Evolutionary conservation across 176 grass and related monocot species (phyloP).

Genomic region (Carex parvula): DNA sequence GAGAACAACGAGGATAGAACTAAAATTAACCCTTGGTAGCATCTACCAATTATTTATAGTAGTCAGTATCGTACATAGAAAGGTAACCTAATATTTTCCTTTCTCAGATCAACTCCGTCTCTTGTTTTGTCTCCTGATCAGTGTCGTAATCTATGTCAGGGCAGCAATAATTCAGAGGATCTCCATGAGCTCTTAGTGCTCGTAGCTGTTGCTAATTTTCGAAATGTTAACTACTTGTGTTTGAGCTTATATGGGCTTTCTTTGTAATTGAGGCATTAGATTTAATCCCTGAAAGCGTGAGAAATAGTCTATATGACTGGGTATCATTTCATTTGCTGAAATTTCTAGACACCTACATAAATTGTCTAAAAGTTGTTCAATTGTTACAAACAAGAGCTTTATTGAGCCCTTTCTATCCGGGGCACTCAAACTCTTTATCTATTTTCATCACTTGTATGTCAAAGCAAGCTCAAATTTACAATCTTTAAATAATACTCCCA

Average conservation of each 20-base stretch:
- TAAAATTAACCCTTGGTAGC: no score
- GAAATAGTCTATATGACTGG: neutral
- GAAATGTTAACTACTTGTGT: neutral
- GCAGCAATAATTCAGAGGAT: neutral
- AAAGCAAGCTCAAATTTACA: neutral
- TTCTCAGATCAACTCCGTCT: neutral
- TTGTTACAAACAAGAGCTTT: neutral
- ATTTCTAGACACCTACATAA: neutral
- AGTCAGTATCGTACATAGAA: no score
- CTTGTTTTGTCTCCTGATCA: neutral
- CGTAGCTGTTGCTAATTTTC: neutral
- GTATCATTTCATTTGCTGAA: neutral
- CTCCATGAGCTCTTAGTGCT: neutral
- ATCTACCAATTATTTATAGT: no score
- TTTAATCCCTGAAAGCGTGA: neutral
- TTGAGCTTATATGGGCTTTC: neutral
- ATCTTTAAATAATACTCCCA: neutral
- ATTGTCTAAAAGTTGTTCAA: neutral
- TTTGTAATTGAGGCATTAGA: neutral
- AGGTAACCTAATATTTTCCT: constrained; percentile 38
- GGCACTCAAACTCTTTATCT: neutral
- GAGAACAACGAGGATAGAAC: no score
- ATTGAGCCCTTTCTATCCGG: constrained; percentile 8
- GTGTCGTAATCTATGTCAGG: neutral
- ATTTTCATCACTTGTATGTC: neutral